These are phyloP conservation scores for Bretschneidera sinensis DNA, from an alignment of 345 rosid genomes.

Conservation along the genomic window DNA sequence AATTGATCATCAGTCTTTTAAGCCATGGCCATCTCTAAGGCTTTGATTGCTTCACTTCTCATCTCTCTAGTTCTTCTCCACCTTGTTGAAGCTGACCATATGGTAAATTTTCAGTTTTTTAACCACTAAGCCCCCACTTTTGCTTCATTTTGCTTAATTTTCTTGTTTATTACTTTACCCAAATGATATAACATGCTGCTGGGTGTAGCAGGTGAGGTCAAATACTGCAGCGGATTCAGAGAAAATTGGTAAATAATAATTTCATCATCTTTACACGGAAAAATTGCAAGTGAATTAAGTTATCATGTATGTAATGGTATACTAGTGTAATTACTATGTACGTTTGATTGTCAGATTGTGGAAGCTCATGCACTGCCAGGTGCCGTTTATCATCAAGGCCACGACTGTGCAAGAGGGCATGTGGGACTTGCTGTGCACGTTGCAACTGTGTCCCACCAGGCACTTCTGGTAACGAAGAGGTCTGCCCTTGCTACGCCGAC, in stretches of 20 bases:
- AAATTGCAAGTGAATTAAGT: not conserved
- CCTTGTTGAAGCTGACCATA: slow-evolving; percentile 33
- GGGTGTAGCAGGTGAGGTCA: not conserved
- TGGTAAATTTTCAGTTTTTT: slow-evolving; percentile 11
- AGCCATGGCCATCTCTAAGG: slow-evolving; percentile 41
- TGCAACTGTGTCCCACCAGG: slow-evolving; percentile 89
- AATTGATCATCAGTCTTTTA: too few relatives aligned
- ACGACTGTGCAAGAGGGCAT: slow-evolving; percentile 56
- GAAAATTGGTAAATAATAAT: slow-evolving; percentile 19
- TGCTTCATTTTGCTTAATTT: not conserved
- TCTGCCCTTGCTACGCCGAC: slow-evolving; percentile 59
- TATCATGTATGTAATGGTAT: not conserved
- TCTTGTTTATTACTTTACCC: not conserved
- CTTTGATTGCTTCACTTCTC: slow-evolving; percentile 43
- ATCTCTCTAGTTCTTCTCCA: slow-evolving; percentile 47
- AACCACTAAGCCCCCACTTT: too few relatives aligned
- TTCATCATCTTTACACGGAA: slow-evolving; percentile 12
- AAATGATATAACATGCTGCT: not conserved
- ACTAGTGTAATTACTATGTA: not conserved
- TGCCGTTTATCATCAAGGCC: slow-evolving; percentile 61
- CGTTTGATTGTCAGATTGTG: slow-evolving; percentile 39
- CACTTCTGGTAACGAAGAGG: slow-evolving; percentile 57
- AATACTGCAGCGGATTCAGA: not conserved
- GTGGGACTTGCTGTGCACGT: slow-evolving; percentile 64
- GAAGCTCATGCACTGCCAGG: slow-evolving; percentile 50